Evolutionary conservation across 1,284 basidiomycete genomes (phyloP), one percentile per base, ranked within the genome.

Genomic region (Porogramme epimiltina): DNA sequence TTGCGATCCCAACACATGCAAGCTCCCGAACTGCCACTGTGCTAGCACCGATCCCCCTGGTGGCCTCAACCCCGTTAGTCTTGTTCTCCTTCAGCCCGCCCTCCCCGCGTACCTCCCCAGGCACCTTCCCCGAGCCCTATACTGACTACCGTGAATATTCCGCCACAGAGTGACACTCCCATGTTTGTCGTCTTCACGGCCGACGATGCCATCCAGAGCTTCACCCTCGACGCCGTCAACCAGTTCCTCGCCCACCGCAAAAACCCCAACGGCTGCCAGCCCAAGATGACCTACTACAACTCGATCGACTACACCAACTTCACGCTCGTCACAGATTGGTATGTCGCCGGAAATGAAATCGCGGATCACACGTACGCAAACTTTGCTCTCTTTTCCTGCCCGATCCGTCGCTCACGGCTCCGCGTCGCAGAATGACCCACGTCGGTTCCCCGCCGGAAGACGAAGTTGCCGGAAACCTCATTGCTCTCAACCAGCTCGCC

Each of bases 241-340:
- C 82, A 88, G 62, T 88, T 93, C 72, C 77, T 93, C 39, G 85
- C 80, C 3, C 81, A 89, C 6, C 84, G 91, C 48, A 81, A 82
- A 67, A 93, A 93, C 62, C 90, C 91, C 22, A 92, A 93, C 62
- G 89, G 89, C n/a, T 93, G 91, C 68, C 60, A 68, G 11, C 81
- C 83, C 11, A 85, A 82, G 68, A 89, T 86, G 81, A 89, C 87
- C 22, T 91, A 89, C 70, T 89, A 81, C 67, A 82, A 81, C 5
- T 87, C 84, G 3, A 72, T 91, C 46, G 80, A 80, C 57, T 92
- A 85, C 69, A 92, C 90, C 25, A 91, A 91, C 66, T 91, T 85
- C 66, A 85, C 86, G 1, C 76, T 87, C 58, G 87, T 93, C 43
- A 93, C 90, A 71, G 89, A 93, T 67, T 91, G 86, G 85, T 92